Base-by-base conservation (phyloP, 2,329 filamentous ascomycete genomes). In the Dichotomopilus funicola region DNA sequence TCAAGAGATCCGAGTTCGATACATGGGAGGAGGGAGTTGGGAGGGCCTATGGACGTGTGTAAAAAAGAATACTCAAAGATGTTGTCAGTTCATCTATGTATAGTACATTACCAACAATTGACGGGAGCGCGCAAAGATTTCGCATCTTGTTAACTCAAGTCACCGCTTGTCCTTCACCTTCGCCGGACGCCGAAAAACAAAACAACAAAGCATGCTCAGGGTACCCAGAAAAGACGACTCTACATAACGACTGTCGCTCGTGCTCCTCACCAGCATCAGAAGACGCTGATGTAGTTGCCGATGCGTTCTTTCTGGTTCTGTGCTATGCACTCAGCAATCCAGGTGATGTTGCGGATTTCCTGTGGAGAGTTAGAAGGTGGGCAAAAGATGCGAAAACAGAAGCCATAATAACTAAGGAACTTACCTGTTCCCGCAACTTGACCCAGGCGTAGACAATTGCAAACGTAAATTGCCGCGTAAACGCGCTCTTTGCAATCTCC, bases 301-400 rank as follows among this genome's bases (percentile, higher is more conserved):
- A 99, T 97, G 70, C 94, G 85, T 73, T 99, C 94, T 78, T 99
- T 99, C 75, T 99, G 94, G 78, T 96, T 96, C 75, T 99, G 94
- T 54, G 94, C 94, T 81, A 99, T 99, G 76, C 94, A 99, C 74
- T 99, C 94, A 27, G 94, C 88, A 72, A 99, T 99, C 94, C 94
- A 99, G 51, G 94, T 97, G 68, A 99, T 96, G 74, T 99, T 99
- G 63, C 94, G 88, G 66, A 97, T 96, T 87, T 99, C 94, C 91
- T 97, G 6, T 19, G 4, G 42, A 11, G 33, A 66, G 78, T 66
- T 27, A 48, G n/a, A 11, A 13, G 44, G 11, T 13, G 8, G 75
- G 69, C 53, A 51, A 53, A 40, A 8, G 38, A 11, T 13, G 12
- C 12, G 41, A 7, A 11, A 1, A 40, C 6, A 36, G 35, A 9